Evolutionary conservation across 495 filamentous ascomycete species (phyloP).

Genomic region (Xylaria acuta): DNA sequence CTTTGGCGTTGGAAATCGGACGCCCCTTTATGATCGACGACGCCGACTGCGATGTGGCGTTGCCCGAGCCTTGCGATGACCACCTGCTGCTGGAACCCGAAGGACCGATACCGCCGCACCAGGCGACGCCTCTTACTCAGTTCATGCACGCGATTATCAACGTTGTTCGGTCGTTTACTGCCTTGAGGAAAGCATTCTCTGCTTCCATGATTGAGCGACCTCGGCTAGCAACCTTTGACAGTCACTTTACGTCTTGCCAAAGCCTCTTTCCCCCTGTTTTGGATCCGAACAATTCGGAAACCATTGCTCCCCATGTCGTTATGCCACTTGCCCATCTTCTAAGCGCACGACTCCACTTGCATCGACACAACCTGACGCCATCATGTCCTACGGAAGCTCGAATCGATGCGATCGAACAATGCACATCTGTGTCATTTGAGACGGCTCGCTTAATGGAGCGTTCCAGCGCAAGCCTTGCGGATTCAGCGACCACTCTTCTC

Average conservation of each 20-base stretch:
- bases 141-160: slow-evolving; percentile 80
- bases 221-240: slow-evolving; percentile 80
- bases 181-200: slow-evolving; percentile 75
- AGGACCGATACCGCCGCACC: slow-evolving; percentile 58
- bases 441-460: slow-evolving; percentile 77
- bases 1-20: slow-evolving; percentile 81
- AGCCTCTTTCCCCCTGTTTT: slow-evolving; percentile 74
- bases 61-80: slow-evolving; percentile 84
- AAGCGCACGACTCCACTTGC: slow-evolving; percentile 80
- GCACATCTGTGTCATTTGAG: slow-evolving; percentile 74
- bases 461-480: slow-evolving; percentile 52
- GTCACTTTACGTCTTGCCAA: slow-evolving; percentile 77
- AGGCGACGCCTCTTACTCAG: slow-evolving; percentile 60
- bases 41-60: slow-evolving; percentile 81
- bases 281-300: slow-evolving; percentile 65
- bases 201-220: slow-evolving; percentile 68
- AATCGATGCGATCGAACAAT: slow-evolving; percentile 75
- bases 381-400: slow-evolving; percentile 70
- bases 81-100: slow-evolving; percentile 78
- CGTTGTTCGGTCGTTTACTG: slow-evolving; percentile 80
- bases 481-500: slow-evolving; percentile 58
- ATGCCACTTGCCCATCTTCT: slow-evolving; percentile 79
- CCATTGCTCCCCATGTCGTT: slow-evolving; percentile 75
- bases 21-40: slow-evolving; percentile 87
- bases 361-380: slow-evolving; percentile 89